phyloP scores from a whole-genome alignment of 164 flowering plant genomes.

The Santalum album region DNA sequence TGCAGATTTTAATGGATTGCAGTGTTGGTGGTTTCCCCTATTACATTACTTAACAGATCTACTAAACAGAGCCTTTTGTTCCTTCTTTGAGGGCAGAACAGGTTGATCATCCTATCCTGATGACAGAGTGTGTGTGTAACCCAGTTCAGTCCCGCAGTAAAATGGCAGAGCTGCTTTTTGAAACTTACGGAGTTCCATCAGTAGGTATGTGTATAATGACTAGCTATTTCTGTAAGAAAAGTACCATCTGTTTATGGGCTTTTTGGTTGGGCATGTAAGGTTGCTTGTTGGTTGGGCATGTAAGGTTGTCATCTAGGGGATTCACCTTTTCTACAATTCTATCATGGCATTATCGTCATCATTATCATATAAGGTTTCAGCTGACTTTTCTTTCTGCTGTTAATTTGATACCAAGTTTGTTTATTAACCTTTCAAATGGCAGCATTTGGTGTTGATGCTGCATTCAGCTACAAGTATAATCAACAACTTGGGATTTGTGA shows the following conservation, averaged over 20 bases:
- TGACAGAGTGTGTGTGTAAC: conserved; percentile 93
- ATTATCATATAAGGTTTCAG: no score
- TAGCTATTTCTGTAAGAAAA: background rate
- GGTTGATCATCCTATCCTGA: conserved; percentile 91
- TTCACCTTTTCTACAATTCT: no score
- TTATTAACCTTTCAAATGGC: conserved; percentile 12
- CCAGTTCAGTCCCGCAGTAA: conserved; percentile 90
- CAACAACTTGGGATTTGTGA: conserved; percentile 69
- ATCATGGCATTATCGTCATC: no score
- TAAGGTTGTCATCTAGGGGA: background rate
- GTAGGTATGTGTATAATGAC: conserved; percentile 46
- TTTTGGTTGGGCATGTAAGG: background rate
- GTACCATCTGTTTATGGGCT: background rate
- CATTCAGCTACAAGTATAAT: conserved; percentile 91
- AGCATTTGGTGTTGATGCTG: conserved; percentile 98
- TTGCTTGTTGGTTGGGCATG: background rate
- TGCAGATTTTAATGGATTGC: no score
- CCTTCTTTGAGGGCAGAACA: conserved; percentile 55
- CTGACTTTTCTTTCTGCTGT: no score
- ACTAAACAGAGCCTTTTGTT: conserved; percentile 9
- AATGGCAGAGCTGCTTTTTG: conserved; percentile 99
- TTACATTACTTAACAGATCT: no score
- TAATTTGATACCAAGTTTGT: no score
- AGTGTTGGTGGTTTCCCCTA: no score
- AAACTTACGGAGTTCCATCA: conserved; percentile 94